Evolutionary conservation across 108 stramenopile species (phyloP).

Genomic region (Cyclotella kingstonii): DNA sequence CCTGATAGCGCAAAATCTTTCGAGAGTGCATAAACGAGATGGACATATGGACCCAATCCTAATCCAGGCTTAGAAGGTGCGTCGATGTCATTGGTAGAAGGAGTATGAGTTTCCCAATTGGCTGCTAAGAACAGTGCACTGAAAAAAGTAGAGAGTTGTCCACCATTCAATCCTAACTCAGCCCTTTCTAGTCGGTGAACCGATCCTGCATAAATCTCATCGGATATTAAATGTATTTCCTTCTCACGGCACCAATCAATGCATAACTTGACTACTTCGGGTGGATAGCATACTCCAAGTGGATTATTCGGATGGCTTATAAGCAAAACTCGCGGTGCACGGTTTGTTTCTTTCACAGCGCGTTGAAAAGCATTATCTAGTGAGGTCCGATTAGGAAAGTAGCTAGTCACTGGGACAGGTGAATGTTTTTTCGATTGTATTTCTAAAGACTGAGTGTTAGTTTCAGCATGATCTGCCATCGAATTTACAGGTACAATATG

Average conservation of each 20-base stretch:
- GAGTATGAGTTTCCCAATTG: neutral
- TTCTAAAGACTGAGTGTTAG: neutral
- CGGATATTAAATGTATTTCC: conserved; percentile 79
- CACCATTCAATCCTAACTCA: conserved; percentile 25
- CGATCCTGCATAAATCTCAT: conserved; percentile 88
- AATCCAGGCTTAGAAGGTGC: conserved; percentile 20
- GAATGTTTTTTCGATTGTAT: neutral
- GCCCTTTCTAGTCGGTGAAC: conserved; percentile 38
- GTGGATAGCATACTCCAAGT: conserved; percentile 78
- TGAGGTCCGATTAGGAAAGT: conserved; percentile 65
- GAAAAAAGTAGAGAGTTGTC: conserved; percentile 45
- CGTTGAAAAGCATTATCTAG: conserved; percentile 60
- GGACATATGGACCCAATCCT: conserved; percentile 75
- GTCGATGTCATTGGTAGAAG: neutral
- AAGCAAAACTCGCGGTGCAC: conserved; percentile 61
- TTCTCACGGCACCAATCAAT: conserved; percentile 78
- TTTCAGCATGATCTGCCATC: conserved; percentile 34
- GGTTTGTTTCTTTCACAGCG: conserved; percentile 35
- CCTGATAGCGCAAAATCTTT: conserved; percentile 90
- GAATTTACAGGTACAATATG: conserved; percentile 69
- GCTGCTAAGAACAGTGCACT: conserved; percentile 64
- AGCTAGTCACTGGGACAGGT: conserved; percentile 45
- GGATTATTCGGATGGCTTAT: conserved; percentile 87
- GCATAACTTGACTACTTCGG: conserved; percentile 62
- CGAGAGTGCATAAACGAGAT: conserved; percentile 80